Evolutionary conservation across 371 early-diverging fungal genomes (phyloP).

Genomic region (Funneliformis caledonium): DNA sequence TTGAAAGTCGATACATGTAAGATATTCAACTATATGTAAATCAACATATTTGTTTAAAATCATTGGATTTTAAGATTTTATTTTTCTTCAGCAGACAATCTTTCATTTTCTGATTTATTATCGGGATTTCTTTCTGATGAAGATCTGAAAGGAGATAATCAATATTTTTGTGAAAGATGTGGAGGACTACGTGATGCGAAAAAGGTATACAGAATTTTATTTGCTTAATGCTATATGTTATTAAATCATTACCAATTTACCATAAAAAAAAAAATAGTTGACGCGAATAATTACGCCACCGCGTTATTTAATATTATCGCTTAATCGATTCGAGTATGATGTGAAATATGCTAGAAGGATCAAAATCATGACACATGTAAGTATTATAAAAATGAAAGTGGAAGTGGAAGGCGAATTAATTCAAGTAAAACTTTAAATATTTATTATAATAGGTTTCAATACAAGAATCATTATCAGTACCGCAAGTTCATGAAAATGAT

Average conservation of each 20-base stretch:
- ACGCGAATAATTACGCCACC: conserved; percentile 43
- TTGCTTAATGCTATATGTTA: not conserved
- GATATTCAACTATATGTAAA: not conserved
- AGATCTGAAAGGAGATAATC: conserved; percentile 45
- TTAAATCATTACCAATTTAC: not conserved
- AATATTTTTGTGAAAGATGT: conserved; percentile 47
- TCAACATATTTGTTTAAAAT: not conserved
- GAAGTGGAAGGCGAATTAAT: not conserved
- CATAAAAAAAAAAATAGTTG: conserved; percentile 20
- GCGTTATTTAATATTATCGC: conserved; percentile 44
- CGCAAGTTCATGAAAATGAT: not conserved
- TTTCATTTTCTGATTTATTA: conserved; percentile 39
- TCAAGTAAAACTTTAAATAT: not conserved
- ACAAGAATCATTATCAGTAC: not conserved
- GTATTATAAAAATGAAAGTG: conserved; percentile 15
- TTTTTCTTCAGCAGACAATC: conserved; percentile 24
- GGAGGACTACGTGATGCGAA: conserved; percentile 42
- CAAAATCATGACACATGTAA: conserved; percentile 47
- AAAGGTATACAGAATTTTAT: conserved; percentile 39
- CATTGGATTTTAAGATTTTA: not conserved
- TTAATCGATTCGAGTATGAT: conserved; percentile 49
- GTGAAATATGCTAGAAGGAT: conserved; percentile 41
- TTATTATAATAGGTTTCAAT: not conserved
- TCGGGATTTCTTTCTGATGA: conserved; percentile 46
- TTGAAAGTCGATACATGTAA: conserved; percentile 39